phyloP scores from a whole-genome alignment of 1,284 basidiomycete species.

The Trichosporon ovoides region DNA sequence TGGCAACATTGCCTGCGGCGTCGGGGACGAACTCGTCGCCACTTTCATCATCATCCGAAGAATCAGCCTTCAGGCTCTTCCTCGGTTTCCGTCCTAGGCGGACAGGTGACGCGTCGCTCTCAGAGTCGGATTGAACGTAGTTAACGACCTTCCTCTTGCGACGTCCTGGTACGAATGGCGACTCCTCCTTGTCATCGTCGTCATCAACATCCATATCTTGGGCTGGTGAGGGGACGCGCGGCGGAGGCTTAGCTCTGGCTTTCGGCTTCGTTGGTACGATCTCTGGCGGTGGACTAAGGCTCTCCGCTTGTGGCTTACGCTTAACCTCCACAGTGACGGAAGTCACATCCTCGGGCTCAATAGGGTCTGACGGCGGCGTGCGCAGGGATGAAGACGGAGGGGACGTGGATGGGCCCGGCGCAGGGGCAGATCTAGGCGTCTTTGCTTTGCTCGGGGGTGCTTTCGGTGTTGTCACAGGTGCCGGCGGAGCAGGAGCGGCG shows the following conservation, averaged over 20 bases:
- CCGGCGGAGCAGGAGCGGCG: not conserved
- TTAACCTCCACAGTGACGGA: conserved; percentile 15
- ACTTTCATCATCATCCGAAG: conserved; percentile 34
- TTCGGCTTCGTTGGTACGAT: conserved; percentile 18
- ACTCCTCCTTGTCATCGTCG: conserved; percentile 28
- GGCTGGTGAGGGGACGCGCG: not conserved
- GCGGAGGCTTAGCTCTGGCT: conserved; percentile 8
- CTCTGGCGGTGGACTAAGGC: conserved; percentile 28
- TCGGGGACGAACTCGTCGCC: conserved; percentile 42
- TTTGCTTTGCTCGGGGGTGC: conserved; percentile 1
- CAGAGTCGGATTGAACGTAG: conserved; percentile 43
- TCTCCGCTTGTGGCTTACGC: conserved; percentile 14
- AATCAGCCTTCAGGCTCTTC: conserved; percentile 38
- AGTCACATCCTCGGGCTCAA: conserved; percentile 21
- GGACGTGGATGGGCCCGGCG: conserved; percentile 12
- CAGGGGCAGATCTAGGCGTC: conserved; percentile 8
- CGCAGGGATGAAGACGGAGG: conserved; percentile 22
- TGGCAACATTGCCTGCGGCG: conserved; percentile 35
- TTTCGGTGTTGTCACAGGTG: not conserved
- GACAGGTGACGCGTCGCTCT: not conserved
- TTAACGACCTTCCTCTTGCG: conserved; percentile 43
- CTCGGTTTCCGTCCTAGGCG: conserved; percentile 16
- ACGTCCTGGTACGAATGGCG: conserved; percentile 28
- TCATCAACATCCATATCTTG: conserved; percentile 24
- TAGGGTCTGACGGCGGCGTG: conserved; percentile 30